Percentiles rank a stretch among this genome's conserved stretches.
Evolutionary conservation across 495 filamentous ascomycete genomes (phyloP).

Genomic region (Tuber calosporum): DNA sequence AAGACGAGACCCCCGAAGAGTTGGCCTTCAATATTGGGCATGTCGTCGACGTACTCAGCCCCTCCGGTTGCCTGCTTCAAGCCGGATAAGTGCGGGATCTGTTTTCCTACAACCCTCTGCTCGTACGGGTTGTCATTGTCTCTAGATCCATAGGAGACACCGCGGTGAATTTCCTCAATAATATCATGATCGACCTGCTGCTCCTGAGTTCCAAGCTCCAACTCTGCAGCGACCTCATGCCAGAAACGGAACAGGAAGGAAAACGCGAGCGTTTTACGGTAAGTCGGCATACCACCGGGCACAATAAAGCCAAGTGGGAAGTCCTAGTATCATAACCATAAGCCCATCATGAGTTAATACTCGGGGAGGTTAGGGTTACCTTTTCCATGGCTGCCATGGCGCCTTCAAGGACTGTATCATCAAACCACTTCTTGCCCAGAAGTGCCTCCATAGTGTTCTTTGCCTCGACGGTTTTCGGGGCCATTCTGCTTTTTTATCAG

Average conservation of each 20-base stretch:
- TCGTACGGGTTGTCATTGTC: slow-evolving; percentile 48
- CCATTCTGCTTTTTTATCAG: slow-evolving; percentile 53
- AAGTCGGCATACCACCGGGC: slow-evolving; percentile 92
- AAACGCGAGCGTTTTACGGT: slow-evolving; percentile 80
- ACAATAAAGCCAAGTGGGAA: slow-evolving; percentile 81
- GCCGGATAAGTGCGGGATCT: slow-evolving; percentile 45
- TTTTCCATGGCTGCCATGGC: slow-evolving; percentile 76
- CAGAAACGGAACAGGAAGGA: slow-evolving; percentile 88
- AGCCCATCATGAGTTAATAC: neutral
- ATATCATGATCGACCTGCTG: slow-evolving; percentile 48
- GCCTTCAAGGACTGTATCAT: slow-evolving; percentile 74
- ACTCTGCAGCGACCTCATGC: slow-evolving; percentile 52
- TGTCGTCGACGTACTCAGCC: slow-evolving; percentile 46
- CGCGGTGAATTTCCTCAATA: slow-evolving; percentile 55
- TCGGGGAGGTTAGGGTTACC: neutral
- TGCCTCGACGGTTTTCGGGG: slow-evolving; percentile 73
- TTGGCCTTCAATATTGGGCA: slow-evolving; percentile 43
- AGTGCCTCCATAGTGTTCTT: slow-evolving; percentile 66
- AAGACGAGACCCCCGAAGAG: slow-evolving; percentile 44
- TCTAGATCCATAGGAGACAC: slow-evolving; percentile 53
- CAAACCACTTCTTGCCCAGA: slow-evolving; percentile 68
- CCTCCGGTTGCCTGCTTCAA: slow-evolving; percentile 46
- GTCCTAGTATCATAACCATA: slow-evolving; percentile 49
- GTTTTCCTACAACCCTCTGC: slow-evolving; percentile 45
- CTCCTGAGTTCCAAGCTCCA: slow-evolving; percentile 12